Percentiles rank a stretch among this genome's conserved stretches.
These are phyloP conservation scores for Clarkia xantiana DNA, from an alignment of 345 rosid genomes.

Conservation along the genomic window DNA sequence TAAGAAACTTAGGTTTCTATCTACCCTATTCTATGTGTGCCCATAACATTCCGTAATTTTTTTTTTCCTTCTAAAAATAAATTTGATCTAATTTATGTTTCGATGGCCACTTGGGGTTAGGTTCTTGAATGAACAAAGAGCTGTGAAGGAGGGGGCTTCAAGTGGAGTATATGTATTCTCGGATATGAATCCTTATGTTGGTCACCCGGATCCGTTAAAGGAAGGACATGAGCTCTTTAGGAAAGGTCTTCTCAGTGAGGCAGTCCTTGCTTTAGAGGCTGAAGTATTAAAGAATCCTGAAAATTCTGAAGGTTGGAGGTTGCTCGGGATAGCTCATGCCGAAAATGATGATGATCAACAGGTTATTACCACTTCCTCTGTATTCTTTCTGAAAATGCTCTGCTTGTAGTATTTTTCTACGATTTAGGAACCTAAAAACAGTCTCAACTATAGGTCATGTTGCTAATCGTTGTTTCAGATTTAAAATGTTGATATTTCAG, in stretches of 20 bases:
- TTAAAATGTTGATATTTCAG: not conserved
- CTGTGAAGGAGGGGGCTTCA: slow-evolving; percentile 44
- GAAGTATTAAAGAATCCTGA: slow-evolving; percentile 96
- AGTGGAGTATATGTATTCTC: slow-evolving; percentile 94
- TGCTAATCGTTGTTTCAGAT: too few species aligned
- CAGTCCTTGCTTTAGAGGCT: slow-evolving; percentile 98
- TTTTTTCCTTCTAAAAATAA: too few species aligned
- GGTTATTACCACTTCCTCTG: slow-evolving; percentile 24
- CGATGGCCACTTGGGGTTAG: slow-evolving; percentile 18
- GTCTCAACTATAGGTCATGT: too few species aligned
- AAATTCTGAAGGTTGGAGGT: slow-evolving; percentile 98
- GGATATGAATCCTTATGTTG: slow-evolving; percentile 98
- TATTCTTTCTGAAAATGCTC: not conserved
- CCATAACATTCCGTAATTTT: too few species aligned
- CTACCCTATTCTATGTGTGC: too few species aligned
- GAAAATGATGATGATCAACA: slow-evolving; percentile 99
- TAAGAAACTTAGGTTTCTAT: too few species aligned
- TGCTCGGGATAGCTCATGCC: slow-evolving; percentile 96
- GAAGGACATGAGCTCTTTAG: slow-evolving; percentile 95
- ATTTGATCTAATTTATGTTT: not conserved
- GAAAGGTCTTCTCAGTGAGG: slow-evolving; percentile 98
- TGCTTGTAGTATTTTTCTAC: not conserved
- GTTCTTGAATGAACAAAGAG: slow-evolving; percentile 57
- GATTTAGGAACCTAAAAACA: too few species aligned
- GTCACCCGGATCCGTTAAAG: slow-evolving; percentile 89